Evolutionary conservation across 352 stramenopile genomes (phyloP), one percentile per base, ranked within the genome.

Genomic region (Phytopythium chamaehyphon): DNA sequence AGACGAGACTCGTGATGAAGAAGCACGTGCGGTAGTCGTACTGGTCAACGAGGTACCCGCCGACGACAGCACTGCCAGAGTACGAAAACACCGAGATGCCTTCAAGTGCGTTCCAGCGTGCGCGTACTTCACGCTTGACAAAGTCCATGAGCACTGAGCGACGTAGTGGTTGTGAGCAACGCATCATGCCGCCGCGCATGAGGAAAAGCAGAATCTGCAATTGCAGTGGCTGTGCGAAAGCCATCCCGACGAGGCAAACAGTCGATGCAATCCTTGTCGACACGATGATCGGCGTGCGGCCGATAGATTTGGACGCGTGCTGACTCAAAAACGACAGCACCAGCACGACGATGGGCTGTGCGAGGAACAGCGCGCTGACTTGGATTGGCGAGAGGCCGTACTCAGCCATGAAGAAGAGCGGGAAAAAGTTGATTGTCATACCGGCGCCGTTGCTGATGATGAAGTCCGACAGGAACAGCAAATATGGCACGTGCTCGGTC

Each of bases 361-460:
- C 58, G 42, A 87, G 61, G 57, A 88, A 92, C 5, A 92, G 60
- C 26, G 69, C 54, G 38, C 70, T 85, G 16, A 92, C 71, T 38
- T 89, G 72, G 51, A 88, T 87, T 15, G 81, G 81, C 23, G 81
- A 72, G 23, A 92, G 64, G 5, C 69, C 69, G 61, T 92, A 90
- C 51, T 92, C 78, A 26, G 86, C 62, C 58, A 85, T 86, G 57
- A 92, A 92, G 50, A 92, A 92, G 3, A 92, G 58, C 28, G 81
- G 81, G 61, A 92, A 92, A 54, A 92, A 92, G 49, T 87, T 88
- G 61, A 90, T 86, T 0, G 77, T 90, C 81, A 92, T 92, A 45
- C 81, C 81, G 10, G 81, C 81, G 36, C 81, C 81, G 38, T 92
- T 92, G 76, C 76, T 88, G 62, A 92, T 86, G 54, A 92, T 74